Base-by-base conservation (phyloP, 2,329 filamentous ascomycete species). In the Ceratocystis variospora region DNA sequence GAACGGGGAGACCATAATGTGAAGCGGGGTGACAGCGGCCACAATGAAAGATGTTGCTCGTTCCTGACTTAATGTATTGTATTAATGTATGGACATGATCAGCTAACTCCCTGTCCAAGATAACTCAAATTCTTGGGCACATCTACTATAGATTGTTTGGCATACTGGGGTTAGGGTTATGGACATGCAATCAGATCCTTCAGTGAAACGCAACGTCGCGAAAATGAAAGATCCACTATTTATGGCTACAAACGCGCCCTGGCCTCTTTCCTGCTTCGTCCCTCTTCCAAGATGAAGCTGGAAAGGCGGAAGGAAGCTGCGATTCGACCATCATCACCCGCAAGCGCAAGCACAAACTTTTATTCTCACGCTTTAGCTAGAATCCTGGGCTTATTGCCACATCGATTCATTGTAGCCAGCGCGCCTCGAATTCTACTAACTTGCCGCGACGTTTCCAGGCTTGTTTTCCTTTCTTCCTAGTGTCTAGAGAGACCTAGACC, bases 1-100 rank as follows among this genome's bases (percentile, higher is more conserved):
- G 73, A 95, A 96, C 7, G 90, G 89, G n/a, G 87, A 90, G 69
- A 76, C 76, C 80, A 83, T 80, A 70, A 50, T 68, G 10, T 62
- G 33, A 41, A 15, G 37, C 37, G 4, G 37, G 10, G 37, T 15
- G 37, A 22, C 48, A 12, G 33, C 22, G 37, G 48, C 6, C 48
- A 61, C 45, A 55, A 12, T 8, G 33, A 8, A 33, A 28, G 53
- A 41, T 4, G 12, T 41, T 41, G 37, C 37, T 15, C 12, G 37
- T 15, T 15, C 10, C 37, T 15, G 4, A 15, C 37, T 15, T 10
- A 3, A 41, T 15, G 37, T 5, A 15, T 41, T 41, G 1, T 0
- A 41, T 15, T 5, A 41, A 41, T 12, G 8, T 3, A 5, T 5
- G 10, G 10, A 41, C 4, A 15, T 41, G 37, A 5, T 41, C 12